These are phyloP conservation scores for Plantago ovata DNA, from an alignment of 257 asterid species.

Conservation along the genomic window DNA sequence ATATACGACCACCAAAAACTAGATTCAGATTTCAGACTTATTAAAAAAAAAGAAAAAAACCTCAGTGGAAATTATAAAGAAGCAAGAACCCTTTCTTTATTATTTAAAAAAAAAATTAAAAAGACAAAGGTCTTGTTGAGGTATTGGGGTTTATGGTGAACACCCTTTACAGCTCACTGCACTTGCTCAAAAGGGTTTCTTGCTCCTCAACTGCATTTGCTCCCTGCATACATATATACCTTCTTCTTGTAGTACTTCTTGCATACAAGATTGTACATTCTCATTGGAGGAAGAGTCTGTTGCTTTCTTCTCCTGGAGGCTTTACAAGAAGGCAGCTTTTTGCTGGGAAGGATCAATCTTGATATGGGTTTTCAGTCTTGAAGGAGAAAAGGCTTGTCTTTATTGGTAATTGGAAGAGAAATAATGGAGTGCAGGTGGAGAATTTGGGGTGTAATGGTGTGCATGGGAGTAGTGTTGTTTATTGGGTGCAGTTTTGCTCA, in stretches of 20 bases:
- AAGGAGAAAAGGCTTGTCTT: slow-evolving; percentile 20
- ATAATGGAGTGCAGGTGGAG: slow-evolving; percentile 57
- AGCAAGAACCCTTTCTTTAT: background rate
- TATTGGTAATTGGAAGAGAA: slow-evolving; percentile 14
- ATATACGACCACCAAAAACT: background rate
- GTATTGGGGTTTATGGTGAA: slow-evolving; percentile 16
- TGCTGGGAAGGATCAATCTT: slow-evolving; percentile 14
- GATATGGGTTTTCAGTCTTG: slow-evolving; percentile 34
- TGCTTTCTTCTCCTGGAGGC: background rate
- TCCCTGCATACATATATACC: background rate
- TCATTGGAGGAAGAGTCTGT: slow-evolving; percentile 18
- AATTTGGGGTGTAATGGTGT: slow-evolving; percentile 27
- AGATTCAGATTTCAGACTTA: too few species aligned
- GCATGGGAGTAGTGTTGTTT: slow-evolving; percentile 50
- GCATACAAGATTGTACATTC: slow-evolving; percentile 25
- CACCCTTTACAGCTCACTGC: slow-evolving; percentile 32
- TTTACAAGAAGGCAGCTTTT: slow-evolving; percentile 16
- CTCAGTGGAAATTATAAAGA: slow-evolving; percentile 1
- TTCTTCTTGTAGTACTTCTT: slow-evolving; percentile 21
- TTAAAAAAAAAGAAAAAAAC: too few species aligned
- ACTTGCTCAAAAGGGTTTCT: slow-evolving; percentile 35
- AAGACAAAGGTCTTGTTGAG: slow-evolving; percentile 28
- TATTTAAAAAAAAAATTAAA: slow-evolving; percentile 17
- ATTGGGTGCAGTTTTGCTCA: slow-evolving; percentile 36
- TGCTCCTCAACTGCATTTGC: slow-evolving; percentile 22